phyloP scores from a whole-genome alignment of 768 basidiomycete species.

The Pleurotus cornucopiae region DNA sequence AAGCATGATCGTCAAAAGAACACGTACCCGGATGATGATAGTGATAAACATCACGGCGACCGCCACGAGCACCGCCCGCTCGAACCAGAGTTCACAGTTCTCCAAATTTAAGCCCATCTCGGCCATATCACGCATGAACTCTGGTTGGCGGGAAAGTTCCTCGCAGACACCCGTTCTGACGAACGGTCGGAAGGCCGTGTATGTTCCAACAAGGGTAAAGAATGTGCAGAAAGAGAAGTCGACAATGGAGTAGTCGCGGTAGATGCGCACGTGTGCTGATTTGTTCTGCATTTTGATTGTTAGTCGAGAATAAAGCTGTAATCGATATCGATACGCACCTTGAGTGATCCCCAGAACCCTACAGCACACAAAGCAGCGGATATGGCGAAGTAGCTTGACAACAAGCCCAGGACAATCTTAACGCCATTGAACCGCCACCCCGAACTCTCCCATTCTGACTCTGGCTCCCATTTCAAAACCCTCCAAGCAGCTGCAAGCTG shows the following conservation, averaged over 20 bases:
- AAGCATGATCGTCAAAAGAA: not conserved
- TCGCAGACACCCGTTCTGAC: slow-evolving; percentile 66
- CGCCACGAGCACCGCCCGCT: slow-evolving; percentile 55
- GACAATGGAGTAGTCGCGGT: slow-evolving; percentile 78
- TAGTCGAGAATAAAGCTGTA: slow-evolving; percentile 4
- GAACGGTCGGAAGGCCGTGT: slow-evolving; percentile 51
- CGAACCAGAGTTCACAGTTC: slow-evolving; percentile 80
- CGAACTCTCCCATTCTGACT: slow-evolving; percentile 42
- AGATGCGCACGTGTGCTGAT: slow-evolving; percentile 67
- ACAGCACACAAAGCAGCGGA: slow-evolving; percentile 61
- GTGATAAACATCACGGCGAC: slow-evolving; percentile 57
- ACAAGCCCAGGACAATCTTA: slow-evolving; percentile 55
- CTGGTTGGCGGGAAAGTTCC: slow-evolving; percentile 70
- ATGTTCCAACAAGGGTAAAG: slow-evolving; percentile 50
- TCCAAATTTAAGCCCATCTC: slow-evolving; percentile 74
- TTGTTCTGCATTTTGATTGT: slow-evolving; percentile 41
- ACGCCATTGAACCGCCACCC: slow-evolving; percentile 38
- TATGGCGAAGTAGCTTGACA: slow-evolving; percentile 62
- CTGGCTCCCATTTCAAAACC: slow-evolving; percentile 40
- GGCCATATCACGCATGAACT: slow-evolving; percentile 64
- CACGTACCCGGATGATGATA: slow-evolving; percentile 62
- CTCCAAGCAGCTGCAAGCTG: slow-evolving; percentile 32
- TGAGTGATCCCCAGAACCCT: slow-evolving; percentile 66
- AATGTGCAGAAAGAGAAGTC: slow-evolving; percentile 71
- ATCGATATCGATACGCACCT: slow-evolving; percentile 35